Percentiles rank a stretch among this genome's conserved stretches.
These are phyloP conservation scores for Diaporthe vexans DNA, from an alignment of 2,329 filamentous ascomycete species.

Conservation along the genomic window DNA sequence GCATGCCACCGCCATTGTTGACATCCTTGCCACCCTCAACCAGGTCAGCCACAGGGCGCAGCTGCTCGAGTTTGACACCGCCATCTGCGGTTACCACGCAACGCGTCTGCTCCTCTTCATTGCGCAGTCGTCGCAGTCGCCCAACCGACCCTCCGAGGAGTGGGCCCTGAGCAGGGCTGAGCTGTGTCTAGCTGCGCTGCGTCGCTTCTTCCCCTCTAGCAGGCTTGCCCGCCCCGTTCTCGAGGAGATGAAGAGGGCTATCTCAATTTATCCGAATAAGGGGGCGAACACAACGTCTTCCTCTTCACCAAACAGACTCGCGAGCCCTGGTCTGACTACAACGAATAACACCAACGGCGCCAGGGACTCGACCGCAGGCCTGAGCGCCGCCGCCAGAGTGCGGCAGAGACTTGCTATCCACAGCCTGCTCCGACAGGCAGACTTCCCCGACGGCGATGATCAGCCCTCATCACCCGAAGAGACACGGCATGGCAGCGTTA, in stretches of 20 bases:
- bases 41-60: slow-evolving; percentile 41
- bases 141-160: slow-evolving; percentile 43
- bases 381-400: slow-evolving; percentile 45
- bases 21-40: slow-evolving; percentile 44
- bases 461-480: slow-evolving; percentile 25
- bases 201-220: slow-evolving; percentile 47
- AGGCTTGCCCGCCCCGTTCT: slow-evolving; percentile 47
- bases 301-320: slow-evolving; percentile 9
- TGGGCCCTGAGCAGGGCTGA: slow-evolving; percentile 47
- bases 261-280: slow-evolving; percentile 41
- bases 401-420: slow-evolving; percentile 49
- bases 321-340: background rate
- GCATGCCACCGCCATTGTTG: slow-evolving; percentile 41
- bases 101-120: slow-evolving; percentile 45
- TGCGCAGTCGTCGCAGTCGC: slow-evolving; percentile 42
- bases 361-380: slow-evolving; percentile 8
- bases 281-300: slow-evolving; percentile 15
- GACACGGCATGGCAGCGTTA: background rate
- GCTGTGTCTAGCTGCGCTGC: slow-evolving; percentile 47
- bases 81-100: slow-evolving; percentile 46
- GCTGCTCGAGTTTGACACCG: slow-evolving; percentile 44
- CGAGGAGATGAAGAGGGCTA: slow-evolving; percentile 46
- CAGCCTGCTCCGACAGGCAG: slow-evolving; percentile 48
- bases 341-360: background rate
- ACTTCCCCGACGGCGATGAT: slow-evolving; percentile 47